These are phyloP conservation scores for Actinidia arguta DNA, from an alignment of 179 eudicot species.

Conservation along the genomic window DNA sequence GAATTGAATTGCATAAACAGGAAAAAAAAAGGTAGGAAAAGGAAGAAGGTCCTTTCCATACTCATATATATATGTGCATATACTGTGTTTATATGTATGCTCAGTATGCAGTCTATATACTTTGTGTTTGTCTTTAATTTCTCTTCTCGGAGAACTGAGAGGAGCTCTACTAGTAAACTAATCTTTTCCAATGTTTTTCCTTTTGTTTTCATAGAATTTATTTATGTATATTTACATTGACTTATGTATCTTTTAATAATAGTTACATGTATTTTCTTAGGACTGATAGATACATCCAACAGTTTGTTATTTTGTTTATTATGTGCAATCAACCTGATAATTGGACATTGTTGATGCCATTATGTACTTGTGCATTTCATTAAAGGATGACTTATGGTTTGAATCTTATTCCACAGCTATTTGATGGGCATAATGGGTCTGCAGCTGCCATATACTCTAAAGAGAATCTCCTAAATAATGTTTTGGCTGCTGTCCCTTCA, in stretches of 20 bases:
- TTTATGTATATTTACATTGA: background rate
- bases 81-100: too few species aligned
- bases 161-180: slow-evolving; percentile 1
- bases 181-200: background rate
- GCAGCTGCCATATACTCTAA: slow-evolving; percentile 72
- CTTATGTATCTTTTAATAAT: background rate
- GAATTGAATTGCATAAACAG: too few species aligned
- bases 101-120: background rate
- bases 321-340: background rate
- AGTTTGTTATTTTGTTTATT: background rate
- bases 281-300: background rate
- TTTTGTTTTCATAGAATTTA: background rate
- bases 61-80: background rate
- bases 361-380: background rate
- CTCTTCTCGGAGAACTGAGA: background rate
- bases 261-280: background rate
- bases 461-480: slow-evolving; percentile 60
- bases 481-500: slow-evolving; percentile 61
- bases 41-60: too few species aligned
- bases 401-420: slow-evolving; percentile 54
- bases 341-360: background rate
- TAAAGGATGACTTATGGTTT: background rate
- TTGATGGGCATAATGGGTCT: slow-evolving; percentile 95
- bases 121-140: background rate
- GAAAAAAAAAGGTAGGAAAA: too few species aligned